phyloP scores from a whole-genome alignment of 371 early-diverging fungal genomes.

The Lichtheimia hyalospora region DNA sequence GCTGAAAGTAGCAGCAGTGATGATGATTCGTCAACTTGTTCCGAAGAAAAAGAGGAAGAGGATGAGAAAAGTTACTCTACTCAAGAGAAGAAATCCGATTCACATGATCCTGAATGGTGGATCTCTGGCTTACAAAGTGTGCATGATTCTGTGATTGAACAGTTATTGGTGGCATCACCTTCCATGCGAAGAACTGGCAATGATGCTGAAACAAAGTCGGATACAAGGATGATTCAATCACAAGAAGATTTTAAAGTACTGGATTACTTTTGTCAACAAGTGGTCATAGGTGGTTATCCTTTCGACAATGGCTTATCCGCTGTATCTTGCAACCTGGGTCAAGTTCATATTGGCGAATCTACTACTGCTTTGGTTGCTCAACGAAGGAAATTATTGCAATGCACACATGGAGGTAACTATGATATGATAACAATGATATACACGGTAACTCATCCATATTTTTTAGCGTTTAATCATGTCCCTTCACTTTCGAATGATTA shows the following conservation, averaged over 20 bases:
- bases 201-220: not conserved
- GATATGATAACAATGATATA: too few relatives aligned
- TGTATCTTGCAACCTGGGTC: constrained; percentile 24
- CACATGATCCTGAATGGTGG: too few relatives aligned
- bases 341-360: constrained; percentile 52
- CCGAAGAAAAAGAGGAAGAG: not conserved
- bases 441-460: not conserved
- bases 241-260: constrained; percentile 24
- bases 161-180: too few relatives aligned
- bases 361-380: constrained; percentile 46
- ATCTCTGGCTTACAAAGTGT: too few relatives aligned
- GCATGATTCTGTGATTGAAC: too few relatives aligned
- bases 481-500: constrained; percentile 17
- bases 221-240: not conserved
- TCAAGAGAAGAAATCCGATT: too few relatives aligned
- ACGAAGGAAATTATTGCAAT: constrained; percentile 40
- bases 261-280: constrained; percentile 51
- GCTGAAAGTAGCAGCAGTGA: not conserved
- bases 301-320: constrained; percentile 47
- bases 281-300: constrained; percentile 56
- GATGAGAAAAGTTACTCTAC: not conserved
- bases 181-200: too few relatives aligned
- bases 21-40: not conserved
- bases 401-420: constrained; percentile 41
- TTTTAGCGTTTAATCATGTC: constrained; percentile 5